Conservation (phyloP, 2,329 filamentous ascomycete genomes). For the Exophiala calicioides region DNA sequence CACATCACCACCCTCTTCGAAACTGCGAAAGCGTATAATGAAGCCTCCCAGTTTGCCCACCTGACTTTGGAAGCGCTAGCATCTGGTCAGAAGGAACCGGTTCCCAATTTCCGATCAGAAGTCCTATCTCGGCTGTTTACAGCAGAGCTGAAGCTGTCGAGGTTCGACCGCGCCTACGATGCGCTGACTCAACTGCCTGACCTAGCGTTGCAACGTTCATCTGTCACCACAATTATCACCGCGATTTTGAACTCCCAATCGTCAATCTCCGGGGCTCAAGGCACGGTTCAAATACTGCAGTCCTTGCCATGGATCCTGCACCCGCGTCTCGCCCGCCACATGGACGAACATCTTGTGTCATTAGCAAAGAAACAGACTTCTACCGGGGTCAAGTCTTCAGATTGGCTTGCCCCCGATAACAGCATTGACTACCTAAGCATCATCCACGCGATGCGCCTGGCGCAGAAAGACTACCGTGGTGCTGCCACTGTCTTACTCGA, state of each 20-base stretch:
- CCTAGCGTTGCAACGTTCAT: slow-evolving; percentile 68
- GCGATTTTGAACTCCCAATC: slow-evolving; percentile 39
- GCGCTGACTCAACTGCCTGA: slow-evolving; percentile 74
- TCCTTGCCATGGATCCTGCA: slow-evolving; percentile 66
- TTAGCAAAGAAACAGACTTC: slow-evolving; percentile 70
- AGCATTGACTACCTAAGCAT: slow-evolving; percentile 78
- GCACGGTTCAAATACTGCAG: slow-evolving; percentile 66
- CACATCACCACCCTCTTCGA: slow-evolving; percentile 85
- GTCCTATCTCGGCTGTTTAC: slow-evolving; percentile 83
- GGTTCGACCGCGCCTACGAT: slow-evolving; percentile 80
- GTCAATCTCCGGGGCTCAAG: slow-evolving; percentile 29
- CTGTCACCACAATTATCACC: slow-evolving; percentile 66
- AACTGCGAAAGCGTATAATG: slow-evolving; percentile 71
- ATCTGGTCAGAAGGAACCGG: slow-evolving; percentile 37
- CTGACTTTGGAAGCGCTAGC: slow-evolving; percentile 67
- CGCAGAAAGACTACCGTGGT: slow-evolving; percentile 82
- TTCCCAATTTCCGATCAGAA: slow-evolving; percentile 58
- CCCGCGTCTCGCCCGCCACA: slow-evolving; percentile 70
- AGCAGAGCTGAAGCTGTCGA: slow-evolving; percentile 73
- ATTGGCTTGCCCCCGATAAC: slow-evolving; percentile 1
- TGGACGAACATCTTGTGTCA: slow-evolving; percentile 75
- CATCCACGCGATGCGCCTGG: slow-evolving; percentile 86
- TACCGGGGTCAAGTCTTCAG: slow-evolving; percentile 40
- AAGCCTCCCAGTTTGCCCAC: slow-evolving; percentile 79
- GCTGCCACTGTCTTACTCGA: slow-evolving; percentile 53